phyloP scores from a whole-genome alignment of 1,284 basidiomycete genomes.

The Kwoniella shivajii region DNA sequence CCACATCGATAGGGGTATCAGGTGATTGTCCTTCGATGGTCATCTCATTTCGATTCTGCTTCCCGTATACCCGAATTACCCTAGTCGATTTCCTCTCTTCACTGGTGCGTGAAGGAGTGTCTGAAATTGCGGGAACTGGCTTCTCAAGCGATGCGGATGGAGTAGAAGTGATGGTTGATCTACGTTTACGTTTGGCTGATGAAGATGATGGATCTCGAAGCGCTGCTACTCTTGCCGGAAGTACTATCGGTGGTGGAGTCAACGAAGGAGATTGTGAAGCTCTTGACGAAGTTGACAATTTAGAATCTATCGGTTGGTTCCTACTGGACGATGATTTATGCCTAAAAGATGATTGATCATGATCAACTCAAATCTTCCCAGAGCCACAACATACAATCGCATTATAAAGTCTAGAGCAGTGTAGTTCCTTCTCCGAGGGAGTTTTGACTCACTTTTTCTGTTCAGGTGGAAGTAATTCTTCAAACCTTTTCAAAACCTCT shows the following conservation, averaged over 20 bases:
- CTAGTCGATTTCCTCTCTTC: background rate
- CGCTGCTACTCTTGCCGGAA: constrained; percentile 36
- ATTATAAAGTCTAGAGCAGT: too few relatives aligned
- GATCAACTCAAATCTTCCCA: background rate
- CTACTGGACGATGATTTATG: background rate
- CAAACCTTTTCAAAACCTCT: constrained; percentile 47
- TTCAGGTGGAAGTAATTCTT: constrained; percentile 40
- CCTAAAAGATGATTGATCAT: background rate
- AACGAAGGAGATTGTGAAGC: constrained; percentile 21
- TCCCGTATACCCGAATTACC: constrained; percentile 3
- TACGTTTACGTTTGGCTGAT: constrained; percentile 11
- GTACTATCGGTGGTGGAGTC: constrained; percentile 24
- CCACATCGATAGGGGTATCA: background rate
- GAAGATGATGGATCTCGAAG: constrained; percentile 24
- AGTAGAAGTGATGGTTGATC: background rate
- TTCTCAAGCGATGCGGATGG: background rate
- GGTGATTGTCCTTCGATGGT: background rate
- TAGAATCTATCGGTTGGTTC: background rate
- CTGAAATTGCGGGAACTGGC: background rate
- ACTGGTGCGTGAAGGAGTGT: background rate
- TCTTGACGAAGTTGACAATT: constrained; percentile 21
- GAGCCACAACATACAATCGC: too few relatives aligned
- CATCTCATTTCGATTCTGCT: background rate
- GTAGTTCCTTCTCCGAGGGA: background rate
- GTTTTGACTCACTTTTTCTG: constrained; percentile 31